Conservation (phyloP, 176 grass and related monocot species). For the Urochloa ruziziensis region DNA sequence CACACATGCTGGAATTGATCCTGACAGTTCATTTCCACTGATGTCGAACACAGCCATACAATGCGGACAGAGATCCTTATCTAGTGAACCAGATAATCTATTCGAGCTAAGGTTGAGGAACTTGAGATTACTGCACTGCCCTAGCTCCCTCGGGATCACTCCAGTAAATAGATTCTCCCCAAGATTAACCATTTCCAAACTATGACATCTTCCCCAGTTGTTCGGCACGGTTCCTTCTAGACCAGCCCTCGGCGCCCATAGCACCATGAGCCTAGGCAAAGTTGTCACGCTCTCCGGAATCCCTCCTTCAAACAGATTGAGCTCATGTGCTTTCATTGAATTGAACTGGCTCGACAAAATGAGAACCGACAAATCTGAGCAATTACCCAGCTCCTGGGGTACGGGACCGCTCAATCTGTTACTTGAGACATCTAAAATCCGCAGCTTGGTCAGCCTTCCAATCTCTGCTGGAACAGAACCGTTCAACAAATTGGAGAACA, state of each 20-base stretch:
- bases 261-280: conserved; percentile 50
- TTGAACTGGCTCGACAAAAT: conserved; percentile 61
- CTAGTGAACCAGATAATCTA: conserved; percentile 46
- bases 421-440: conserved; percentile 64
- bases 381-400: conserved; percentile 67
- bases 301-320: conserved; percentile 59
- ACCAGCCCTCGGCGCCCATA: conserved; percentile 46
- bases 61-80: conserved; percentile 35
- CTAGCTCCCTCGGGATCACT: conserved; percentile 42
- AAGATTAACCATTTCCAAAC: conserved; percentile 60
- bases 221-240: conserved; percentile 41
- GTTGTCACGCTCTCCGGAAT: conserved; percentile 46
- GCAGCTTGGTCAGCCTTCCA: conserved; percentile 63
- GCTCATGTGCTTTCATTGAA: conserved; percentile 38
- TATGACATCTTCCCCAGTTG: conserved; percentile 54
- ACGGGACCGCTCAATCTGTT: conserved; percentile 69
- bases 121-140: conserved; percentile 48
- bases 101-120: conserved; percentile 66
- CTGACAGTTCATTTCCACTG: conserved; percentile 52
- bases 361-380: conserved; percentile 52
- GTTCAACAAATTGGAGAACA: conserved; percentile 67
- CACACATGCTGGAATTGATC: conserved; percentile 48
- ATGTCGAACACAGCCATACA: conserved; percentile 62
- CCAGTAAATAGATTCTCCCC: conserved; percentile 49
- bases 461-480: conserved; percentile 70